Conservation (phyloP, 495 filamentous ascomycete species). For the Podospora pseudopauciseta region DNA sequence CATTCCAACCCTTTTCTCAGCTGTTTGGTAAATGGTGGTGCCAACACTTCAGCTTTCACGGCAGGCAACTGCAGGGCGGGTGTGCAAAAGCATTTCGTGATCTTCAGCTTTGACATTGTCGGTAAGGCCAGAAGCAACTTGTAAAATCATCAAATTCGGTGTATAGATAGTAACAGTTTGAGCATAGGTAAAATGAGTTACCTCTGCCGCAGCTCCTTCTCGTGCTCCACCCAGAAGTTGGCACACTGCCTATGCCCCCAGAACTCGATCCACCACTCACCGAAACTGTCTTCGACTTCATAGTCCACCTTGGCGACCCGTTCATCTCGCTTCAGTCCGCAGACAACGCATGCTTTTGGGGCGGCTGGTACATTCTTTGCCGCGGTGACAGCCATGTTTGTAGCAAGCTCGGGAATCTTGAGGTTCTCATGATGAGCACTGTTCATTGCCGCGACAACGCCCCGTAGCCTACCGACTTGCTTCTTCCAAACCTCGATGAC, state of each 20-base stretch:
- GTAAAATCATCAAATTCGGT: neutral
- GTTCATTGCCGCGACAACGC: constrained; percentile 54
- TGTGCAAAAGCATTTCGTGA: neutral
- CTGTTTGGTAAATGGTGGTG: neutral
- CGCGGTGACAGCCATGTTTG: constrained; percentile 57
- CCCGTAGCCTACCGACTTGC: constrained; percentile 59
- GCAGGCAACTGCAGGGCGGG: neutral
- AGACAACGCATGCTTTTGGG: constrained; percentile 76
- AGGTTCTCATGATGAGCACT: constrained; percentile 34
- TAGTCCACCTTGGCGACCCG: constrained; percentile 70
- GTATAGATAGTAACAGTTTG: neutral
- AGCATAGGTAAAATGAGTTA: constrained; percentile 28
- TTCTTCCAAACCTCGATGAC: constrained; percentile 69
- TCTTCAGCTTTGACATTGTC: neutral
- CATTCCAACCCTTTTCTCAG: neutral
- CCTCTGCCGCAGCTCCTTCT: constrained; percentile 58
- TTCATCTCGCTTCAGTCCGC: constrained; percentile 84
- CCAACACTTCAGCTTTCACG: neutral
- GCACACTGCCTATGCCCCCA: constrained; percentile 80
- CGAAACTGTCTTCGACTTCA: constrained; percentile 80
- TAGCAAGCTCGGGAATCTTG: constrained; percentile 64
- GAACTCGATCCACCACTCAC: constrained; percentile 93
- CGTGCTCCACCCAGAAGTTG: constrained; percentile 80
- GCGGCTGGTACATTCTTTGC: constrained; percentile 65
- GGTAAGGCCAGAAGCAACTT: neutral